Percentiles rank a stretch among this genome's conserved stretches.
Evolutionary conservation across 768 basidiomycete genomes (phyloP).

Genomic region (Boletus sp.): DNA sequence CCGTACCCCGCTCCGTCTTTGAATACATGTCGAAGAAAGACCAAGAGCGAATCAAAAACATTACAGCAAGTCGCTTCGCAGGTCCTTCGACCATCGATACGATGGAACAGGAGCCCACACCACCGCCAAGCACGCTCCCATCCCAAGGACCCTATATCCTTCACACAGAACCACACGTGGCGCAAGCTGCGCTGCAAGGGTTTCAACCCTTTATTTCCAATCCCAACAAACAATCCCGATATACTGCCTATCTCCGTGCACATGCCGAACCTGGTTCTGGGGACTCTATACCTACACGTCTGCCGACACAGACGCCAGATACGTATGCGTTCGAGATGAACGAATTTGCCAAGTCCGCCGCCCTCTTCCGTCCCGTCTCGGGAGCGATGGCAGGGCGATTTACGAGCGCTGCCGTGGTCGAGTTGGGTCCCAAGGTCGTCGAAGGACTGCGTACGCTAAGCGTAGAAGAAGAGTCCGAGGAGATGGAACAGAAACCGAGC

Average conservation of each 20-base stretch:
- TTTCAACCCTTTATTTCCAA: conserved; percentile 87
- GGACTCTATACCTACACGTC: conserved; percentile 47
- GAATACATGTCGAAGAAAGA: conserved; percentile 94
- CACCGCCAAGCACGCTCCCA: conserved; percentile 16
- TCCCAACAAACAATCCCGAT: conserved; percentile 79
- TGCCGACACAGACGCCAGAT: conserved; percentile 58
- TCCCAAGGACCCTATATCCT: conserved; percentile 46
- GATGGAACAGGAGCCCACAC: conserved; percentile 21
- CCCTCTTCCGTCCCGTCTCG: conserved; percentile 87
- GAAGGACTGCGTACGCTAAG: conserved; percentile 70
- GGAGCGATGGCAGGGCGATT: conserved; percentile 96
- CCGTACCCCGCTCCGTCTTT: conserved; percentile 80
- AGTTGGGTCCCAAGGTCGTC: conserved; percentile 55
- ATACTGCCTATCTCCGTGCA: conserved; percentile 75
- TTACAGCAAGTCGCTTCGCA: conserved; percentile 36
- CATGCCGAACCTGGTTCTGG: conserved; percentile 53
- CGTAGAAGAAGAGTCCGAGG: conserved; percentile 35
- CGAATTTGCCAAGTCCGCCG: conserved; percentile 85
- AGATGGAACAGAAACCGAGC: conserved; percentile 41
- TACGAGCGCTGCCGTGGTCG: conserved; percentile 75
- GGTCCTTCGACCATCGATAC: conserved; percentile 30
- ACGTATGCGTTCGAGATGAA: conserved; percentile 79
- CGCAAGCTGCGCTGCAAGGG: conserved; percentile 82
- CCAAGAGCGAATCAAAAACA: conserved; percentile 74
- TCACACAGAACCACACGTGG: conserved; percentile 70